A percentile compares a stretch with the other conserved stretches of the same genome.
Conservation (phyloP, 2,329 filamentous ascomycete species). For the Sporothrix brasiliensis region DNA sequence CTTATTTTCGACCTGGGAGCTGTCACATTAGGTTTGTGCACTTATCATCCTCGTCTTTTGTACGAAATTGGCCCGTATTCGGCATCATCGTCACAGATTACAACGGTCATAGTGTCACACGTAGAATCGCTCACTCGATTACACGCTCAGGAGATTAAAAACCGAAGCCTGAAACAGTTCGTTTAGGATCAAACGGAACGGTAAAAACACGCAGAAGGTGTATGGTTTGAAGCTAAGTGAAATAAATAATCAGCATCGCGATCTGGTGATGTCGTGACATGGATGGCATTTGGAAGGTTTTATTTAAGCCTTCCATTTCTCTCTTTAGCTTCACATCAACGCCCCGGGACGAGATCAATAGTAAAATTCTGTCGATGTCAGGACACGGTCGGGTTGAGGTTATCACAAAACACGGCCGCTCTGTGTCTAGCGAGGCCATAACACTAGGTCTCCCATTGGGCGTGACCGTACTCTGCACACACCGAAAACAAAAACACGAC, state of each 20-base stretch:
- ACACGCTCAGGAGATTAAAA: not conserved
- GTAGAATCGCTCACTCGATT: no score
- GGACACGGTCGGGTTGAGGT: not conserved
- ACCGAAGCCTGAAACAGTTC: not conserved
- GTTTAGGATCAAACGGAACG: no score
- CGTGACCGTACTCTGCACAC: not conserved
- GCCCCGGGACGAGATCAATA: not conserved
- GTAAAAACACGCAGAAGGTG: no score
- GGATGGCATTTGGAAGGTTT: not conserved
- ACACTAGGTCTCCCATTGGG: conserved; percentile 14
- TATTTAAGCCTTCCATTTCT: no score
- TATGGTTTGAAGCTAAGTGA: no score
- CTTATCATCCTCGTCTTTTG: no score
- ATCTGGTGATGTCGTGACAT: not conserved
- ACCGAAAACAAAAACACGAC: conserved; percentile 12
- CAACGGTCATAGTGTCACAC: not conserved
- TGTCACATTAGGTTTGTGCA: no score
- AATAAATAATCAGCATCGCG: no score
- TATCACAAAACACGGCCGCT: not conserved
- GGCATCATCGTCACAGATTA: conserved; percentile 9
- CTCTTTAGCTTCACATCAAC: no score
- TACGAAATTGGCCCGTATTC: not conserved
- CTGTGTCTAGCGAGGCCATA: conserved; percentile 10
- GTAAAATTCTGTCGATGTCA: no score
- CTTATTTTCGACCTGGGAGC: no score